A percentile compares a stretch with the other conserved stretches of the same genome.
Evolutionary conservation across 805 yeast species (phyloP).

Genomic region (Candida ulmi): DNA sequence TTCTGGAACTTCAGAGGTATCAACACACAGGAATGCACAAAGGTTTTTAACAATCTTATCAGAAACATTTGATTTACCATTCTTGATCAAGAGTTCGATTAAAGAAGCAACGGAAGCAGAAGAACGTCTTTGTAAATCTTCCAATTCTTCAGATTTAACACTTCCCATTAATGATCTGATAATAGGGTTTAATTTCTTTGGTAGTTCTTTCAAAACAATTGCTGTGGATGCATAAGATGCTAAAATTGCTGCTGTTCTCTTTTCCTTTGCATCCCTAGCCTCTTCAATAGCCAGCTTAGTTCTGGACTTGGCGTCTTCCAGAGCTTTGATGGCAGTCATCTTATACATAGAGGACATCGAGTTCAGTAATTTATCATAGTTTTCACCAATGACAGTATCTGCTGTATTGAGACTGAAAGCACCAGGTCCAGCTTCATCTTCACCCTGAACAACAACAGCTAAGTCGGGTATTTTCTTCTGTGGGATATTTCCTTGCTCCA

Average conservation of each 20-base stretch:
- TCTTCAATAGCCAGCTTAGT: conserved; percentile 62
- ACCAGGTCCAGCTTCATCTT: conserved; percentile 86
- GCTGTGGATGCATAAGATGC: conserved; percentile 76
- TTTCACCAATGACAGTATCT: conserved; percentile 56
- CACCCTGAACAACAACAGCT: conserved; percentile 91
- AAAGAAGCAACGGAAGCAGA: conserved; percentile 65
- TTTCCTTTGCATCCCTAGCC: conserved; percentile 46
- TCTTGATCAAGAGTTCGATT: conserved; percentile 49
- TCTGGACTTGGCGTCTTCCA: conserved; percentile 75
- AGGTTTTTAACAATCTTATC: conserved; percentile 87
- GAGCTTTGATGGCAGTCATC: conserved; percentile 60
- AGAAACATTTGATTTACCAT: conserved; percentile 65
- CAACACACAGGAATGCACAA: conserved; percentile 91
- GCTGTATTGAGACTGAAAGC: conserved; percentile 84
- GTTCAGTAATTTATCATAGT: conserved; percentile 59
- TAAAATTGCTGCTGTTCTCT: conserved; percentile 54
- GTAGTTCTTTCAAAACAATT: conserved; percentile 60
- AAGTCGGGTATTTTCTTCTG: conserved; percentile 69
- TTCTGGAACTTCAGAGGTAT: conserved; percentile 93
- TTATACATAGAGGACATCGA: conserved; percentile 63
- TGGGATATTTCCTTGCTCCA: conserved; percentile 69
- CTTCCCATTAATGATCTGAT: conserved; percentile 92
- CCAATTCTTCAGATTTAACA: conserved; percentile 67
- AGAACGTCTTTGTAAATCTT: conserved; percentile 61
- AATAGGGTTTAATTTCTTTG: conserved; percentile 81